Evolutionary conservation across 73 alveolate genomes (phyloP).

Genomic region (Paramecium bursaria): DNA sequence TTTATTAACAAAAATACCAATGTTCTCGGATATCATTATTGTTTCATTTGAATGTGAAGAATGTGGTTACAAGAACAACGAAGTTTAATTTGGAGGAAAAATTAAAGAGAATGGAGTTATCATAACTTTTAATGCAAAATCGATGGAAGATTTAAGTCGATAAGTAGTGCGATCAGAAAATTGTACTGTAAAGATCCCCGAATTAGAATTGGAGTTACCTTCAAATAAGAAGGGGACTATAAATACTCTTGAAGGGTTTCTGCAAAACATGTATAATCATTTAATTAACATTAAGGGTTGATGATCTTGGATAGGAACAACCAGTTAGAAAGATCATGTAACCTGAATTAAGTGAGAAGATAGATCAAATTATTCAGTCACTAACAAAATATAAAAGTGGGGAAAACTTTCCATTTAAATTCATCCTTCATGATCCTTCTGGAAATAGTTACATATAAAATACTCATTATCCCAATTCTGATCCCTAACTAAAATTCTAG

Average conservation of each 20-base stretch:
- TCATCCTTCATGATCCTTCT: conserved; percentile 95
- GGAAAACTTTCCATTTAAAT: conserved; percentile 87
- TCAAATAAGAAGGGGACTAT: conserved; percentile 93
- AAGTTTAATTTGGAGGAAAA: conserved; percentile 94
- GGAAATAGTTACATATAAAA: conserved; percentile 94
- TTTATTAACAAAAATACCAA: conserved; percentile 94
- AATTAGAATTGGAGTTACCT: conserved; percentile 94
- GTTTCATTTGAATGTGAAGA: conserved; percentile 94
- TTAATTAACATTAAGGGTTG: conserved; percentile 71
- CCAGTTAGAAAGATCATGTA: conserved; percentile 90
- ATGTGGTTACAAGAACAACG: conserved; percentile 95
- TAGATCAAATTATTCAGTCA: conserved; percentile 83
- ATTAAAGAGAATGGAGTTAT: conserved; percentile 90
- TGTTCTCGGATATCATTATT: conserved; percentile 93
- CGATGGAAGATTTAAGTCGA: conserved; percentile 85
- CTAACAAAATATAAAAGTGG: conserved; percentile 84
- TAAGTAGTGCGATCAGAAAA: conserved; percentile 87
- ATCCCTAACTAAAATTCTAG: conserved; percentile 78
- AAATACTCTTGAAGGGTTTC: conserved; percentile 95
- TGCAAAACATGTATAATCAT: conserved; percentile 60
- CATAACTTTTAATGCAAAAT: conserved; percentile 77
- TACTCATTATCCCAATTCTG: conserved; percentile 94
- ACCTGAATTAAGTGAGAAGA: conserved; percentile 83
- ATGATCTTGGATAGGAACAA: conserved; percentile 83
- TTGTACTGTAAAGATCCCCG: conserved; percentile 88